A percentile compares a stretch with the other conserved stretches of the same genome.
Evolutionary conservation across 768 basidiomycete genomes (phyloP).

Genomic region (Macrolepiota fuliginosa): DNA sequence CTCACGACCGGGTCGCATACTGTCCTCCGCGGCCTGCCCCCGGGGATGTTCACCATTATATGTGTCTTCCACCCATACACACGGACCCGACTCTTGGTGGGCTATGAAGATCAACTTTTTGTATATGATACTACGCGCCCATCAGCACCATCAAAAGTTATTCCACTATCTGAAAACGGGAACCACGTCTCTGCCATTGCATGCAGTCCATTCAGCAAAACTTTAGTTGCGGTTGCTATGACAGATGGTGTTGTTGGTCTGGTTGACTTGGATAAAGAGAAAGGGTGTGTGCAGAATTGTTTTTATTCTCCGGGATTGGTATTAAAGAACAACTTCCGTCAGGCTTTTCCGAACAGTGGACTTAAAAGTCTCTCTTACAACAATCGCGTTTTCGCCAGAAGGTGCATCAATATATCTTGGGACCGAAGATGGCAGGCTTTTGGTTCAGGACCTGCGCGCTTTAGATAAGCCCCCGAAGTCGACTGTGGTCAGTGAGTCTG

Average conservation of each 20-base stretch:
- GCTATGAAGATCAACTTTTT: conserved; percentile 46
- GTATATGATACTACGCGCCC: conserved; percentile 65
- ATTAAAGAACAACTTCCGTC: not conserved
- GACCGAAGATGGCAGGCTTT: conserved; percentile 60
- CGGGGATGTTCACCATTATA: conserved; percentile 34
- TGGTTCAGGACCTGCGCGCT: conserved; percentile 61
- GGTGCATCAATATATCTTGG: conserved; percentile 67
- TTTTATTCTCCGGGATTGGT: not conserved
- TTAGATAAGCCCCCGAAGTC: conserved; percentile 63
- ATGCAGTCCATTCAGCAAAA: conserved; percentile 77
- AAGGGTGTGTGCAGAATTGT: conserved; percentile 43
- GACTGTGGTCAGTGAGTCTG: conserved; percentile 47
- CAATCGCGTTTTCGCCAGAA: conserved; percentile 66
- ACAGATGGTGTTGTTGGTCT: conserved; percentile 53
- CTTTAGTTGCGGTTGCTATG: conserved; percentile 58
- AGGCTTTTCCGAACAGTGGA: conserved; percentile 62
- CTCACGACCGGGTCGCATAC: conserved; percentile 51
- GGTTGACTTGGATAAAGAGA: conserved; percentile 75
- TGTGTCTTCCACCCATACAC: conserved; percentile 64
- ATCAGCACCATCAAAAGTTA: conserved; percentile 49
- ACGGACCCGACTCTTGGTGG: conserved; percentile 58
- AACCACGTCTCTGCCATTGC: conserved; percentile 56
- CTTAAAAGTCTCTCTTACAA: conserved; percentile 51
- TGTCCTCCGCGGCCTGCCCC: conserved; percentile 51
- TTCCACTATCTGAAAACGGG: conserved; percentile 43